Conservation (phyloP, 2,329 filamentous ascomycete species). For the Arthrobotrys pseudoclavata region DNA sequence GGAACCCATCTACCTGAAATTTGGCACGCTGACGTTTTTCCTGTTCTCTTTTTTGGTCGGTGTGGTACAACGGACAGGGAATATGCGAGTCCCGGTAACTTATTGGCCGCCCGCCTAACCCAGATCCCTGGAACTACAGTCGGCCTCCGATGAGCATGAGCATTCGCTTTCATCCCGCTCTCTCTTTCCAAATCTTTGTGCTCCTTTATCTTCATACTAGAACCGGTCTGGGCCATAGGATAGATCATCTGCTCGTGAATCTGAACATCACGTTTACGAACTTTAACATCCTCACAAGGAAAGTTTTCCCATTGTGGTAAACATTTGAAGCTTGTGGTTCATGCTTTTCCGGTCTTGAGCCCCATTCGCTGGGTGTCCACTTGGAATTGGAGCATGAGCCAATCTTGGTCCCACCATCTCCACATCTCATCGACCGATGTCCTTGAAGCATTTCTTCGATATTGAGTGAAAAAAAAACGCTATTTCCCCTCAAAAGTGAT, state of each 20-base stretch:
- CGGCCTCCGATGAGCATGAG: slow-evolving; percentile 46
- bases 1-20: slow-evolving; percentile 41
- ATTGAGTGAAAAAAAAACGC: slow-evolving; percentile 40
- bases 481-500: slow-evolving; percentile 39
- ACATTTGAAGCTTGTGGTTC: slow-evolving; percentile 36
- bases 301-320: slow-evolving; percentile 12
- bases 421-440: slow-evolving; percentile 42
- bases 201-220: not conserved
- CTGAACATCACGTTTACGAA: slow-evolving; percentile 31
- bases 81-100: slow-evolving; percentile 50
- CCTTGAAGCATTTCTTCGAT: slow-evolving; percentile 34
- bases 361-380: slow-evolving; percentile 9
- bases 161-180: slow-evolving; percentile 31
- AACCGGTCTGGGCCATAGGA: not conserved
- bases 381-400: slow-evolving; percentile 28
- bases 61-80: slow-evolving; percentile 50
- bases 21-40: slow-evolving; percentile 49
- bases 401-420: slow-evolving; percentile 46
- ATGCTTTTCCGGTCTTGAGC: slow-evolving; percentile 4
- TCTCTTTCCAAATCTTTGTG: slow-evolving; percentile 1
- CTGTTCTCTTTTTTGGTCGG: slow-evolving; percentile 35
- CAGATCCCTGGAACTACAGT: slow-evolving; percentile 56
- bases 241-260: slow-evolving; percentile 16
- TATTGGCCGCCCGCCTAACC: slow-evolving; percentile 43
- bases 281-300: slow-evolving; percentile 12